phyloP scores from a whole-genome alignment of 768 basidiomycete species.

The Suillus paluster region DNA sequence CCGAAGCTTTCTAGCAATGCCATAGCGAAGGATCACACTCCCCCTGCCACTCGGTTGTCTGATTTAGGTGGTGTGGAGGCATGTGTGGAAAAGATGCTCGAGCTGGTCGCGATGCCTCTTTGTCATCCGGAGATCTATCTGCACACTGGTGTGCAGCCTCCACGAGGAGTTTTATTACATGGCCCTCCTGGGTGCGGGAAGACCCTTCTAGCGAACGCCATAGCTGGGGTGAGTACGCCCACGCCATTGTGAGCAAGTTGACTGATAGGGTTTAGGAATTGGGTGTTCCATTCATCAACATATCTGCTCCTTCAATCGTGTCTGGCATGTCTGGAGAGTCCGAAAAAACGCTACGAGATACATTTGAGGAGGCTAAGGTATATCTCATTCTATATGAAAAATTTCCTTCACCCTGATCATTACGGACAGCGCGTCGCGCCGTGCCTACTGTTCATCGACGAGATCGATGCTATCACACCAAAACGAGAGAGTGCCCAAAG shows the following conservation, averaged over 20 bases:
- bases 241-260: background rate
- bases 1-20: slow-evolving; percentile 45
- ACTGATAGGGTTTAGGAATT: slow-evolving; percentile 65
- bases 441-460: slow-evolving; percentile 94
- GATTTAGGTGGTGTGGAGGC: slow-evolving; percentile 87
- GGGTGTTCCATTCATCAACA: slow-evolving; percentile 88
- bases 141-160: slow-evolving; percentile 91
- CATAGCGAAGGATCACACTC: slow-evolving; percentile 54
- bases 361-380: slow-evolving; percentile 97
- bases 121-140: slow-evolving; percentile 95
- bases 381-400: slow-evolving; percentile 15
- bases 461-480: slow-evolving; percentile 97
- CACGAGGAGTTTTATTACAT: slow-evolving; percentile 89
- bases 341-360: slow-evolving; percentile 94
- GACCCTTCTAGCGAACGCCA: slow-evolving; percentile 91
- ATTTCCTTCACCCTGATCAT: background rate
- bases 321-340: slow-evolving; percentile 99
- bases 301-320: slow-evolving; percentile 95
- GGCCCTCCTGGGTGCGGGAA: slow-evolving; percentile 99
- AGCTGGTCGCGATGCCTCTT: slow-evolving; percentile 95
- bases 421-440: slow-evolving; percentile 77
- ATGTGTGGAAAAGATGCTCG: slow-evolving; percentile 91
- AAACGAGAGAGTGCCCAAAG: slow-evolving; percentile 97
- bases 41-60: slow-evolving; percentile 76
- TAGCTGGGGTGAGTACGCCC: slow-evolving; percentile 77